A percentile compares a stretch with the other conserved stretches of the same genome.
Evolutionary conservation across 345 rosid genomes (phyloP).

Genomic region (Lagerstroemia speciosa): DNA sequence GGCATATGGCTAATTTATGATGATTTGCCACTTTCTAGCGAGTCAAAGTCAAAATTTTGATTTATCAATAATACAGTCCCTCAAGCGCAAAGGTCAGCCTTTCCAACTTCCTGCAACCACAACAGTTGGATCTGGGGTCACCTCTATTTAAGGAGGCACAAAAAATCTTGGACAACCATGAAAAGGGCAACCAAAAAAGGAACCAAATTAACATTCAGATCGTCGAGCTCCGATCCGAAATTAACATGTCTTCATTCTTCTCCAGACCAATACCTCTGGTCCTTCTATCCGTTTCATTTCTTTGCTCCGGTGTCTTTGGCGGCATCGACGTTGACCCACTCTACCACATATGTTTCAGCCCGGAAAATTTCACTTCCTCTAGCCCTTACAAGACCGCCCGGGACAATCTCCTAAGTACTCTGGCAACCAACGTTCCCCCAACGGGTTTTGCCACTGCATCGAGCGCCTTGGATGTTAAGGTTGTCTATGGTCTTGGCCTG

Average conservation of each 20-base stretch:
- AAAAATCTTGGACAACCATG: no score
- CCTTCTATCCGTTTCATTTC: not conserved
- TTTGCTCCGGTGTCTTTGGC: not conserved
- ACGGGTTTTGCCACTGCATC: constrained; percentile 44
- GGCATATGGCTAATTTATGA: not conserved
- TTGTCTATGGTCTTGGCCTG: constrained; percentile 43
- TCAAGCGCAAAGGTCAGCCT: not conserved
- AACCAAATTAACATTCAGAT: not conserved
- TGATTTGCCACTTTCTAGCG: not conserved
- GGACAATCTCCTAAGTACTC: constrained; percentile 22
- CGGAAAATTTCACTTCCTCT: constrained; percentile 29
- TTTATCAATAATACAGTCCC: not conserved
- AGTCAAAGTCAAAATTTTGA: not conserved
- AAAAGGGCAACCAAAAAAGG: not conserved
- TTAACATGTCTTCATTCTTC: not conserved
- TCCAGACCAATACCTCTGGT: not conserved
- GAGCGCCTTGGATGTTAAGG: constrained; percentile 13
- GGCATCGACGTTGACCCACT: constrained; percentile 19
- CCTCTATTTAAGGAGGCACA: no score
- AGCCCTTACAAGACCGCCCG: constrained; percentile 37
- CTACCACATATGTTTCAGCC: constrained; percentile 33
- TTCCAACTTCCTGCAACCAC: not conserved
- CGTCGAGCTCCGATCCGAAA: not conserved
- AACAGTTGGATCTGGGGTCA: not conserved
- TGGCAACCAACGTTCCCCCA: constrained; percentile 32